Base-by-base conservation (phyloP, 495 filamentous ascomycete species). In the Aspergillus diversus region DNA sequence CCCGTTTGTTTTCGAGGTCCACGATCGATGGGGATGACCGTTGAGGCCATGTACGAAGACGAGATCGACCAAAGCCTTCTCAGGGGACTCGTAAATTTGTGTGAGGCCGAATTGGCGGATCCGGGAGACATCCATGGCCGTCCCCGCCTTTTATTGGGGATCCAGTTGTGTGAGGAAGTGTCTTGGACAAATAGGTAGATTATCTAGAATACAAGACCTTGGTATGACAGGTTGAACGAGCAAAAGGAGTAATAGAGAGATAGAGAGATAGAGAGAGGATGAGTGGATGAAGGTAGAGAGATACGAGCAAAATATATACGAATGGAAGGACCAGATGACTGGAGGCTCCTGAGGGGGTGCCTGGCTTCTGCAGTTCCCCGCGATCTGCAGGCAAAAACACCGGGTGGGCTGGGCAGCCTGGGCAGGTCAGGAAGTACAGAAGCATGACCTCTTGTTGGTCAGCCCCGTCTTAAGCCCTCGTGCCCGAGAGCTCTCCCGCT, bases 1-100 rank as follows among this genome's bases (percentile, higher is more conserved):
- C 47, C 84, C 84, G 43, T 83, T 80, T 47, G 81, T 79, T 53
- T 81, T 81, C 42, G 85, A 83, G 15, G 88, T 89, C 92, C 92
- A 96, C 50, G 90, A 90, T 57, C 84, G 83, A 32, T 87, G 76
- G 1, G 91, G 90, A 57, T 91, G 82, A 21, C 92, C 92, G 67
- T 93, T 93, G 33, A 96, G 79, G 55, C 92, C 92, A 71, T 96
- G 92, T 46, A 96, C 90, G 51, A 92, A 84, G 11, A 92, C 87
- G 39, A 92, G 86, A 67, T 80, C 77, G 8, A 80, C 75, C 7
- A 71, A 71, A 34, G 75, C 72, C 52, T 68, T 68, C 13, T 72
- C 69, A 53, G 66, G 84, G 43, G 88, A 85, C 50, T 74, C 64
- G 71, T 89, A 91, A 56, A 93, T 83, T 65, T 88, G 81, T 16